Percentiles rank a stretch among this genome's conserved stretches.
Evolutionary conservation across 2,329 filamentous ascomycete genomes (phyloP).

Genomic region (Diaporthe sp.): DNA sequence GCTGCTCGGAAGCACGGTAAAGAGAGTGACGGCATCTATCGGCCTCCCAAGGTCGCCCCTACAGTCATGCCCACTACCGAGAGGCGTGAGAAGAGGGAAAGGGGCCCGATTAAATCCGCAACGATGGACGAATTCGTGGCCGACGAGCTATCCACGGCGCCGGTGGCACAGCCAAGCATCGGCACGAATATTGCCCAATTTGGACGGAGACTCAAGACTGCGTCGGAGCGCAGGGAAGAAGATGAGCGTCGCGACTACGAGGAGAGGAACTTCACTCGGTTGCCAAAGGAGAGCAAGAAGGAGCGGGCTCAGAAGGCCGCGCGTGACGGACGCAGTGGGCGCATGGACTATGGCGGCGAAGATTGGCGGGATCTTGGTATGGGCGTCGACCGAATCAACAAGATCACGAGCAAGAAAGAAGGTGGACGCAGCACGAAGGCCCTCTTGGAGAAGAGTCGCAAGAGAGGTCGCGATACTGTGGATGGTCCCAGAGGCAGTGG

Average conservation of each 20-base stretch:
- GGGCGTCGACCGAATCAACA: constrained; percentile 87
- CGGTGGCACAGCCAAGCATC: constrained; percentile 88
- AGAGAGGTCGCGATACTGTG: constrained; percentile 75
- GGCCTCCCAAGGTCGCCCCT: constrained; percentile 88
- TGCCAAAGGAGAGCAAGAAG: constrained; percentile 91
- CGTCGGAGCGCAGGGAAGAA: constrained; percentile 81
- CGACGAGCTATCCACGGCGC: constrained; percentile 85
- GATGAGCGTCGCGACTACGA: constrained; percentile 87
- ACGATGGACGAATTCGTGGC: constrained; percentile 94
- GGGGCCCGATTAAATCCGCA: constrained; percentile 78
- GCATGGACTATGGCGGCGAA: constrained; percentile 87
- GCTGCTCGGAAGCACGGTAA: constrained; percentile 48
- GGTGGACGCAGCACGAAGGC: constrained; percentile 68
- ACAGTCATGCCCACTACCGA: constrained; percentile 82
- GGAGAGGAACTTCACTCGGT: constrained; percentile 89
- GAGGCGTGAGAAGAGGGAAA: constrained; percentile 71
- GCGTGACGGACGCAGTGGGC: constrained; percentile 60
- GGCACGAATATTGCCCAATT: constrained; percentile 87
- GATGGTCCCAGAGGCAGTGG: constrained; percentile 77
- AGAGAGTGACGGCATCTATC: constrained; percentile 80
- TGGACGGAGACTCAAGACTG: constrained; percentile 83
- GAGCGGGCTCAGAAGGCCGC: constrained; percentile 76
- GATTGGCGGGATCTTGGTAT: constrained; percentile 91
- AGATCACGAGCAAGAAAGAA: constrained; percentile 79
- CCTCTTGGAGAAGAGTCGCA: constrained; percentile 86